A percentile compares a stretch with the other conserved stretches of the same genome.
Conservation (phyloP, 352 stramenopile species). For the Pythium phragmitis region DNA sequence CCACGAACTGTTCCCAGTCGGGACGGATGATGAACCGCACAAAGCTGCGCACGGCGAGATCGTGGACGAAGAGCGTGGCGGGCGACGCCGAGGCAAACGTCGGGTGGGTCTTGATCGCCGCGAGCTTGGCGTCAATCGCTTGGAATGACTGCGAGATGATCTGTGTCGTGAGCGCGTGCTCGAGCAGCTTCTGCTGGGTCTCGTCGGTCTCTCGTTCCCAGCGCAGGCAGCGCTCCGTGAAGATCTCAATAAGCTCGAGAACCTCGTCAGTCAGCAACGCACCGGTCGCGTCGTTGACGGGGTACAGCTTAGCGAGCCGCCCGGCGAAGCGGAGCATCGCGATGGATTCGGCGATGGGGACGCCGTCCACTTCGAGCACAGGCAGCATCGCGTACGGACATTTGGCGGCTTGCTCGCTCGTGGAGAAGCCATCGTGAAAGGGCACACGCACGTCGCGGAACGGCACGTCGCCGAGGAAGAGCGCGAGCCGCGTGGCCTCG, state of each 20-base stretch:
- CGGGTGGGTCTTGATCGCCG: constrained; percentile 1
- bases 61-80: constrained; percentile 13
- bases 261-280: constrained; percentile 22
- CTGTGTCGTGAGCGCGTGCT: constrained; percentile 5
- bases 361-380: constrained; percentile 31
- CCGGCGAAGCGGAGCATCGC: constrained; percentile 36
- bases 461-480: constrained; percentile 29
- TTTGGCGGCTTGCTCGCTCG: constrained; percentile 11
- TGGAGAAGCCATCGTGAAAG: constrained; percentile 24
- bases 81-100: not conserved
- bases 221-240: constrained; percentile 20
- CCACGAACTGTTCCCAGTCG: constrained; percentile 14
- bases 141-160: constrained; percentile 10
- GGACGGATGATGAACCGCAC: constrained; percentile 20
- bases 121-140: constrained; percentile 17
- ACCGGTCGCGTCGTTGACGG: constrained; percentile 6
- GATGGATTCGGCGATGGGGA: constrained; percentile 25
- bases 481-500: constrained; percentile 30
- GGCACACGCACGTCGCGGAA: constrained; percentile 38
- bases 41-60: constrained; percentile 19
- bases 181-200: constrained; percentile 4
- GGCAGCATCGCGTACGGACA: constrained; percentile 33
- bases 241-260: constrained; percentile 28
- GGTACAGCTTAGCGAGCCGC: constrained; percentile 32
- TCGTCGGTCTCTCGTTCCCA: constrained; percentile 18